These are phyloP conservation scores for Phytophthora nicotianae DNA, from an alignment of 352 stramenopile genomes.

Conservation along the genomic window DNA sequence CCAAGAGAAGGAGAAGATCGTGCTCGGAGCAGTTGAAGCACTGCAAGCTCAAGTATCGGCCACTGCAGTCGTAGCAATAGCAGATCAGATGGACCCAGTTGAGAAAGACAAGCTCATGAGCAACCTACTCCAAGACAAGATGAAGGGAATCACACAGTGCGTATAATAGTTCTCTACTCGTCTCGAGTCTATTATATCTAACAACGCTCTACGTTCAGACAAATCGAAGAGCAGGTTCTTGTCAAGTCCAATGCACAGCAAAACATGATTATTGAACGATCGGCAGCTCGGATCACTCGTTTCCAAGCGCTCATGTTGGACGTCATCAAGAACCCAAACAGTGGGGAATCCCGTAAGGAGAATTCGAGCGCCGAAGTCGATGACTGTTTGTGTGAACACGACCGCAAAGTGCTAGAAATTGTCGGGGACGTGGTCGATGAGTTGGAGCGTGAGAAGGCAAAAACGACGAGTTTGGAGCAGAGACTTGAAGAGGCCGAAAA, in stretches of 20 bases:
- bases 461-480: slow-evolving; percentile 36
- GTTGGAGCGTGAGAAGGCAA: slow-evolving; percentile 42
- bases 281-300: slow-evolving; percentile 55
- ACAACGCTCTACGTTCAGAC: slow-evolving; percentile 32
- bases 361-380: slow-evolving; percentile 22
- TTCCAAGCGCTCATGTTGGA: slow-evolving; percentile 59
- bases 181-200: neutral
- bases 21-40: slow-evolving; percentile 52
- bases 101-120: slow-evolving; percentile 68
- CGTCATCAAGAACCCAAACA: slow-evolving; percentile 23
- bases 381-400: slow-evolving; percentile 65
- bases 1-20: slow-evolving; percentile 57
- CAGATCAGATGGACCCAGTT: slow-evolving; percentile 53
- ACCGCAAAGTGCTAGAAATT: slow-evolving; percentile 64
- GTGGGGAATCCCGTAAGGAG: slow-evolving; percentile 2
- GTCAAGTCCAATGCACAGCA: slow-evolving; percentile 62
- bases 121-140: slow-evolving; percentile 59
- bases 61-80: slow-evolving; percentile 48
- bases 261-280: slow-evolving; percentile 65
- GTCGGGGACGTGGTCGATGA: slow-evolving; percentile 63
- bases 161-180: slow-evolving; percentile 7
- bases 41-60: slow-evolving; percentile 58
- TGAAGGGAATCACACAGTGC: slow-evolving; percentile 57
- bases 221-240: slow-evolving; percentile 55
- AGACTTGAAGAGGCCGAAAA: slow-evolving; percentile 57